Percentiles rank a stretch among this genome's conserved stretches.
phyloP scores from a whole-genome alignment of 495 filamentous ascomycete species.

The Penicillium cinerascens region DNA sequence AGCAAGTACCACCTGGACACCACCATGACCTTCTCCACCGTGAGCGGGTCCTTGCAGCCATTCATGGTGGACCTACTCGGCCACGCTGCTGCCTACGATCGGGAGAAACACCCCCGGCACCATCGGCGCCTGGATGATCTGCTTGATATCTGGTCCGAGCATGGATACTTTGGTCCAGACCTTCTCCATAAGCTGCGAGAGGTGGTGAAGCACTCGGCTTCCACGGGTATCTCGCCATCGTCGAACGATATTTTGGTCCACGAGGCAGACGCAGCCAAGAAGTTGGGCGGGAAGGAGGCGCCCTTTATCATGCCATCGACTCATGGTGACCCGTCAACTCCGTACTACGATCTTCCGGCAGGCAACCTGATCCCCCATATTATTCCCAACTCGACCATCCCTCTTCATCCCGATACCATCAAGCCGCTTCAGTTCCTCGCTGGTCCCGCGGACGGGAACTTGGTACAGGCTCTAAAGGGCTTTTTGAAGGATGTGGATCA shows the following conservation, averaged over 20 bases:
- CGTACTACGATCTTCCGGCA: constrained; percentile 83
- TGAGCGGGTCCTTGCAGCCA: constrained; percentile 60
- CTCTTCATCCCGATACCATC: constrained; percentile 68
- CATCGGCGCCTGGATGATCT: constrained; percentile 61
- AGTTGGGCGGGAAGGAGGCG: constrained; percentile 44
- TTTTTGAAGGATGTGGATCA: constrained; percentile 66
- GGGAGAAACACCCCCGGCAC: constrained; percentile 59
- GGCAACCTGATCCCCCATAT: constrained; percentile 78
- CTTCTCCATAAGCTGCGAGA: constrained; percentile 59
- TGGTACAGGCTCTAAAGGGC: constrained; percentile 62
- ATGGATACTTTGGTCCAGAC: constrained; percentile 60
- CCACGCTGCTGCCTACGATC: constrained; percentile 57
- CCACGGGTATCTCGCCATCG: constrained; percentile 12
- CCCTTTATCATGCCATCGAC: constrained; percentile 69
- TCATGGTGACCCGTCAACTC: constrained; percentile 72
- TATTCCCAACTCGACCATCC: constrained; percentile 66
- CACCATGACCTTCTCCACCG: constrained; percentile 41
- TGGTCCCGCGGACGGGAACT: constrained; percentile 66
- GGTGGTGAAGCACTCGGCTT: constrained; percentile 48
- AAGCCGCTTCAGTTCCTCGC: constrained; percentile 69
- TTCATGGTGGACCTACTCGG: constrained; percentile 59
- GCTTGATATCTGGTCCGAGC: constrained; percentile 69
- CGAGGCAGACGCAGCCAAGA: constrained; percentile 19
- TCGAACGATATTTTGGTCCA: constrained; percentile 24
- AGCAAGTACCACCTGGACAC: constrained; percentile 56